Percentiles rank a stretch among this genome's conserved stretches.
phyloP scores from a whole-genome alignment of 2,329 filamentous ascomycete genomes.

The Sarocladium kiliense region DNA sequence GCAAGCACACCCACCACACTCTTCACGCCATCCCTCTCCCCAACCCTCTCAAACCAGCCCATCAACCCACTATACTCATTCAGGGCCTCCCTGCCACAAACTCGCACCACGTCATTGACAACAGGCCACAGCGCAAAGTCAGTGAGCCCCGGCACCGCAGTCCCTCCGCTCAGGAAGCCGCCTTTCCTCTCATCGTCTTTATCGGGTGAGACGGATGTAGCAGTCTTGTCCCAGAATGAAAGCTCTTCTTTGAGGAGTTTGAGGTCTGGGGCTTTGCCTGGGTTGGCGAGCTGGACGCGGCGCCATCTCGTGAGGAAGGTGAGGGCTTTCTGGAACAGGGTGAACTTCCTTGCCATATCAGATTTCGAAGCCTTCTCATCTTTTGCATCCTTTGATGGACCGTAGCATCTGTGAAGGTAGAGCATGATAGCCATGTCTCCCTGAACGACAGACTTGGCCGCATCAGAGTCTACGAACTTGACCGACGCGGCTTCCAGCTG shows the following conservation, averaged over 20 bases:
- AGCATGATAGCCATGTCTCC: constrained; percentile 51
- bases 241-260: constrained; percentile 28
- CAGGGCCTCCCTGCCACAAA: constrained; percentile 26
- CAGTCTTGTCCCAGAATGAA: constrained; percentile 31
- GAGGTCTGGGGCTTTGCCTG: constrained; percentile 11
- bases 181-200: constrained; percentile 19
- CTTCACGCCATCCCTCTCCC: not conserved
- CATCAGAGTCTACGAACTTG: constrained; percentile 52
- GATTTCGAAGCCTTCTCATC: constrained; percentile 18
- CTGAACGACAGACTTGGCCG: constrained; percentile 37
- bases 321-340: constrained; percentile 35
- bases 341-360: constrained; percentile 30
- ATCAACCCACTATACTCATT: constrained; percentile 24
- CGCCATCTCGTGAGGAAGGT: constrained; percentile 32
- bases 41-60: constrained; percentile 31
- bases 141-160: constrained; percentile 31
- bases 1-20: not conserved
- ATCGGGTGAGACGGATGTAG: constrained; percentile 19
- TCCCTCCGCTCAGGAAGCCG: constrained; percentile 38
- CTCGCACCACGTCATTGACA: constrained; percentile 38
- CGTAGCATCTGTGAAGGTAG: constrained; percentile 54
- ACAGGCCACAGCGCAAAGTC: constrained; percentile 57
- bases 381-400: constrained; percentile 23
- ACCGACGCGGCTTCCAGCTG: constrained; percentile 22
- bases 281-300: constrained; percentile 10